Evolutionary conservation across 2,329 filamentous ascomycete genomes (phyloP), one percentile per base, ranked within the genome.

Genomic region (Plectosphaerella sp.): DNA sequence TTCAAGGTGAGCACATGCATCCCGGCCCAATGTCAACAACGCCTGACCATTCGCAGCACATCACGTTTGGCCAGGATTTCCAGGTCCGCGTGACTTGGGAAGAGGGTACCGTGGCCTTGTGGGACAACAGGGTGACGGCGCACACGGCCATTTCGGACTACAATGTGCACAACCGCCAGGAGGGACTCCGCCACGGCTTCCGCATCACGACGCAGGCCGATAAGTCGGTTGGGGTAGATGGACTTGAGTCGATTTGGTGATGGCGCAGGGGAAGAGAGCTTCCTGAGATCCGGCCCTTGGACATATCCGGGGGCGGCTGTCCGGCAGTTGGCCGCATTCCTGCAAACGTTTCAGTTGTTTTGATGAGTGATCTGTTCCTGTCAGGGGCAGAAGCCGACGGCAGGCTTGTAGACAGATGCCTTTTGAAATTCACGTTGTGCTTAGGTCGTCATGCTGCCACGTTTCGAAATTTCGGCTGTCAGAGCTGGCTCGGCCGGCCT

Each of bases 41-140:
- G 39, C 12, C 43, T 39, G n/a, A 36, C 18, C 14, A 39, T 37
- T 37, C 36, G 3, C 20, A 68, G 61, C 77, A 80, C 56, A 71
- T 80, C 15, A 70, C 72, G 1, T 68, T 67, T 46, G 75, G 75
- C 28, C 85, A 87, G 42, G 88, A 91, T 65, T 74, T 87, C 54
- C 86, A 90, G 59, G 85, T 81, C 6, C 77, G 87, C 16, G 83
- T 86, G 61, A 76, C 79, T 57, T 87, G 85, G 84, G 73, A 76
- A 43, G 77, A 81, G 56, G 77, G 80, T 42, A 86, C 87, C 52
- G 80, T 89, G 2, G 83, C 83, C 0, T 76, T 88, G 53, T 88
- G 85, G 84, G 84, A 88, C 61, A 88, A 87, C 57, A 71, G 83
- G 16, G 77, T 82, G 8, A 72, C 70, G 8, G 66, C 67, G 3